These are phyloP conservation scores for Gyromitra esculenta DNA, from an alignment of 2,329 filamentous ascomycete species.

Conservation along the genomic window DNA sequence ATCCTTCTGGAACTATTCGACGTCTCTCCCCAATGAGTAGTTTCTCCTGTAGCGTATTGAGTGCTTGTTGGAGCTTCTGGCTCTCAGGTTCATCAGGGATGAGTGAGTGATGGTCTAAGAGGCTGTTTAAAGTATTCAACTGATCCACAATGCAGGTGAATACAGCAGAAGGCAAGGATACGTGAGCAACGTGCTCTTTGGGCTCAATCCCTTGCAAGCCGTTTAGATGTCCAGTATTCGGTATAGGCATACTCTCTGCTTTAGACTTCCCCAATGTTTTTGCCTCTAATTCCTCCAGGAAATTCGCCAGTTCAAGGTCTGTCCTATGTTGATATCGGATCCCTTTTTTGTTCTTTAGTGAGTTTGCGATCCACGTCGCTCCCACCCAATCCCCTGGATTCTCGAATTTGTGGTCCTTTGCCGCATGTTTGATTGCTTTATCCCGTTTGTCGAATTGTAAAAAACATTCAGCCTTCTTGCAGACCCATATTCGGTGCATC, in stretches of 20 bases:
- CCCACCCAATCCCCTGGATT: constrained; percentile 25
- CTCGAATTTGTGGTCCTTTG: constrained; percentile 36
- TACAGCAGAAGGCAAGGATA: constrained; percentile 35
- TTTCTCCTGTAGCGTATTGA: constrained; percentile 33
- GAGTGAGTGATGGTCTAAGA: constrained; percentile 44
- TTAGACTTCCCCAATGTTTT: neutral
- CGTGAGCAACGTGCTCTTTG: constrained; percentile 4
- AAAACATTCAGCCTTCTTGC: constrained; percentile 20
- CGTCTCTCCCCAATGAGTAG: constrained; percentile 14
- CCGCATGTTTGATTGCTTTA: constrained; percentile 40
- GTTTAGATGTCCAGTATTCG: neutral
- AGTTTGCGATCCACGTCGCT: constrained; percentile 13
- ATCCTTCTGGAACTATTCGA: constrained; percentile 6
- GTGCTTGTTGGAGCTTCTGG: constrained; percentile 23
- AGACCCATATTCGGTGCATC: constrained; percentile 41
- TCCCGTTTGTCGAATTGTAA: constrained; percentile 38
- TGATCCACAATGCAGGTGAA: constrained; percentile 36
- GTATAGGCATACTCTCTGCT: neutral
- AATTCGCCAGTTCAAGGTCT: constrained; percentile 38
- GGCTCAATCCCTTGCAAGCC: neutral
- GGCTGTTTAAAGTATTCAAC: constrained; percentile 29
- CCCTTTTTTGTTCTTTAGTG: constrained; percentile 35
- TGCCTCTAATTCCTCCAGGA: constrained; percentile 21
- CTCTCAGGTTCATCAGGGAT: constrained; percentile 16
- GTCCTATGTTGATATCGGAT: constrained; percentile 2